Evolutionary conservation across 2,329 filamentous ascomycete species (phyloP), one percentile per base, ranked within the genome.

Genomic region (Sclerotinia nivalis): DNA sequence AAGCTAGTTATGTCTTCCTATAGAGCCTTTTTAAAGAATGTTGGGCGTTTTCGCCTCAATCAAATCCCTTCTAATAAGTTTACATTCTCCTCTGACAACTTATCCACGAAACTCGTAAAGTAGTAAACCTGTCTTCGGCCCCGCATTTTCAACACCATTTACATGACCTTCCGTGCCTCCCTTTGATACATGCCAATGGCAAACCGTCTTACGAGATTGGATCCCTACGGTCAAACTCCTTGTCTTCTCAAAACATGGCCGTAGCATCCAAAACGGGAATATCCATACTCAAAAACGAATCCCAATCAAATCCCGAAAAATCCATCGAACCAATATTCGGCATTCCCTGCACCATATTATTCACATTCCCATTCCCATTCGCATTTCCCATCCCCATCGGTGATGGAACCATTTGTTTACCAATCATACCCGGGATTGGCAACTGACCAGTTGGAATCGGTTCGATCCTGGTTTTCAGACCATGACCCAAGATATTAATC

Each of bases 201-300:
- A 61, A 37, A 47, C 4, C 2, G 20, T 12, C 13, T 22, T 1
- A 15, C 4, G n/a, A 60, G 25, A 13, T 20, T 28, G 22, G 47
- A 59, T 25, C 4, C 9, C 13, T 45, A 5, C 22, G 20, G 4
- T 13, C 3, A 8, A 34, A 45, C 2, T 7, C 10, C 50, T 22
- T n/a, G 18, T 7, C 4, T 4, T 10, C 7, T 58, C 25, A 66
- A 25, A 66, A 40, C 1, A 68, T 68, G 8, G 43, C 66, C n/a
- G 66, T 60, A 15, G 55, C 56, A 60, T 68, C 66, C 47, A 68
- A 7, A 6, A 68, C 66, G 10, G 66, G 66, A 62, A 68, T 68
- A 68, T 68, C 66, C 66, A 68, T 68, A 62, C 45, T 54, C 18
- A 68, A 49, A 43, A 68, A 68, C 5, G 56, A 60, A 54, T 68